These are phyloP conservation scores for Pestalotiopsis sp. DNA, from an alignment of 2,329 filamentous ascomycete species.

Conservation along the genomic window DNA sequence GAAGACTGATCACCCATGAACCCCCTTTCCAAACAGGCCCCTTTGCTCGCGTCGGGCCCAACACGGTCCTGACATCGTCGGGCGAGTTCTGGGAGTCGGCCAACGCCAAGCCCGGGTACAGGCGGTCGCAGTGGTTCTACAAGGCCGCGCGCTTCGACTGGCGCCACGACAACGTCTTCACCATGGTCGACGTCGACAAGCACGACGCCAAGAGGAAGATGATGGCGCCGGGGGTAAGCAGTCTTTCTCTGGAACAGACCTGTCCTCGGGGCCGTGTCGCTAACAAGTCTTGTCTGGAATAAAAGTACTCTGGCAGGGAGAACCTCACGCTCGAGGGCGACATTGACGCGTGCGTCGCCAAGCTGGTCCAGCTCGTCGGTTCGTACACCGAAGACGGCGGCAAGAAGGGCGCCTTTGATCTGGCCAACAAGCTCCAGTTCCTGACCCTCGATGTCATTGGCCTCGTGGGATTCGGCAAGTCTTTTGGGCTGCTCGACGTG, in stretches of 20 bases:
- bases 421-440: slow-evolving; percentile 44
- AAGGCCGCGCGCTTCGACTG: slow-evolving; percentile 8
- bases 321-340: slow-evolving; percentile 9
- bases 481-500: slow-evolving; percentile 44
- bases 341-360: slow-evolving; percentile 18
- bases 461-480: slow-evolving; percentile 45
- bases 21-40: background rate
- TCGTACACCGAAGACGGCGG: slow-evolving; percentile 36
- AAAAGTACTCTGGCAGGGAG: slow-evolving; percentile 14
- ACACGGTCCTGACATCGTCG: slow-evolving; percentile 4
- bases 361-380: slow-evolving; percentile 20
- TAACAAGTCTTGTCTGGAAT: slow-evolving; percentile 26
- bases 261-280: background rate
- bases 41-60: slow-evolving; percentile 7
- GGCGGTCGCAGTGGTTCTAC: slow-evolving; percentile 25
- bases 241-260: background rate
- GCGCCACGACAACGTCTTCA: slow-evolving; percentile 8
- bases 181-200: slow-evolving; percentile 2
- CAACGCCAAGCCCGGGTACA: slow-evolving; percentile 1
- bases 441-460: slow-evolving; percentile 54
- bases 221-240: slow-evolving; percentile 6
- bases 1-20: too few relatives aligned
- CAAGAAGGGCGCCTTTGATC: slow-evolving; percentile 36
- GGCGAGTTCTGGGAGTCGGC: background rate
- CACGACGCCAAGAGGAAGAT: slow-evolving; percentile 2